Conservation (phyloP, 1,139 yeast genomes). For the Yamadazyma sp. region DNA sequence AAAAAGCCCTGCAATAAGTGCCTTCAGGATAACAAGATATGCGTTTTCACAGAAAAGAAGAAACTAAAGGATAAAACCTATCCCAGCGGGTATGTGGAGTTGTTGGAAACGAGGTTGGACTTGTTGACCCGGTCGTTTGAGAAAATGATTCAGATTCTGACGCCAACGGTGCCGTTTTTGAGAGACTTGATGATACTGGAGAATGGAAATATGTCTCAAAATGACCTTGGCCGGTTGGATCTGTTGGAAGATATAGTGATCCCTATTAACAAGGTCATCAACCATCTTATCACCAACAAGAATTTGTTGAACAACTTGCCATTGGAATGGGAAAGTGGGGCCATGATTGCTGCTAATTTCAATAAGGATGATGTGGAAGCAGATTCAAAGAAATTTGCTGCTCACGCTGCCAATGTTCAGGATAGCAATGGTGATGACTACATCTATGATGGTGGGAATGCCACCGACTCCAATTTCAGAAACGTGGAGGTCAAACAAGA, state of each 20-base stretch:
- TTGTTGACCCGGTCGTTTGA: conserved; percentile 58
- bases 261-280: conserved; percentile 53
- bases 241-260: conserved; percentile 18
- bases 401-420: conserved; percentile 17
- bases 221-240: conserved; percentile 4
- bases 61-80: conserved; percentile 60
- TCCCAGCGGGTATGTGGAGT: conserved; percentile 67
- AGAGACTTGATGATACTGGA: conserved; percentile 18
- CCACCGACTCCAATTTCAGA: neutral
- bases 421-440: neutral
- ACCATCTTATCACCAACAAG: conserved; percentile 38
- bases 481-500: neutral
- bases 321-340: conserved; percentile 48
- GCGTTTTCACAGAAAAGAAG: conserved; percentile 72
- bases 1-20: conserved; percentile 74
- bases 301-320: conserved; percentile 39
- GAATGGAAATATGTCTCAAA: conserved; percentile 1
- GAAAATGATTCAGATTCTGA: conserved; percentile 34
- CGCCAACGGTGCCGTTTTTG: conserved; percentile 36
- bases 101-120: conserved; percentile 66
- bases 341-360: conserved; percentile 39
- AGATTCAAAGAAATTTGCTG: conserved; percentile 33
- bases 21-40: conserved; percentile 65
- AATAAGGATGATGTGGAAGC: conserved; percentile 21
- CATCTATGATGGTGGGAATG: neutral